Evolutionary conservation across 176 grass and related monocot species (phyloP).

Genomic region (Saccharum officinarum): DNA sequence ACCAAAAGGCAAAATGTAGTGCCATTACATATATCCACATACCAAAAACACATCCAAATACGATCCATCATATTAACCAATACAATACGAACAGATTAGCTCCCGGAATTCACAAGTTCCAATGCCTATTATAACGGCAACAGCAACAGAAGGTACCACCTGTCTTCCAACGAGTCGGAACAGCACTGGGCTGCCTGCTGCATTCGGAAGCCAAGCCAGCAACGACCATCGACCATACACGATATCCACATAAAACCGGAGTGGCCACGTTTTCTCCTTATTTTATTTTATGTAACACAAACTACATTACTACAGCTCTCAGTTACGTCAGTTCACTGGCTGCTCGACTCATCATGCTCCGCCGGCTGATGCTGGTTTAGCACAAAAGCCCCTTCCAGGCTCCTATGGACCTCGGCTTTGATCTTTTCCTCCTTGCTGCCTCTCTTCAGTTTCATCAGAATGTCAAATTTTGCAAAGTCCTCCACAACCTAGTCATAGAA

Average conservation of each 20-base stretch:
- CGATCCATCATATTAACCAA: background rate
- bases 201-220: background rate
- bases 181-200: background rate
- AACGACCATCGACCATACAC: background rate
- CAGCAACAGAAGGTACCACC: background rate
- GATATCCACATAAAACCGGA: background rate
- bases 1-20: background rate
- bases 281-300: constrained; percentile 11
- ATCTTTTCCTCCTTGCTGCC: constrained; percentile 85
- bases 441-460: constrained; percentile 91
- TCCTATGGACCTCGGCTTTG: constrained; percentile 91
- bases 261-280: constrained; percentile 17
- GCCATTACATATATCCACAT: background rate
- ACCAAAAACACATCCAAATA: too few species aligned
- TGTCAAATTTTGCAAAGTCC: constrained; percentile 65
- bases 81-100: background rate
- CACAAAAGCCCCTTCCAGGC: constrained; percentile 72
- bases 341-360: constrained; percentile 51
- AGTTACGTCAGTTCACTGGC: constrained; percentile 37
- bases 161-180: background rate
- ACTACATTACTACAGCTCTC: background rate
- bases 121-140: background rate
- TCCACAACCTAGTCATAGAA: constrained; percentile 59
- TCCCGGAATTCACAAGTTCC: background rate
- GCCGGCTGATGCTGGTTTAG: constrained; percentile 66